Evolutionary conservation across 129 eudicot genomes (phyloP), one percentile per base, ranked within the genome.

Genomic region (Cynara cardunculus): DNA sequence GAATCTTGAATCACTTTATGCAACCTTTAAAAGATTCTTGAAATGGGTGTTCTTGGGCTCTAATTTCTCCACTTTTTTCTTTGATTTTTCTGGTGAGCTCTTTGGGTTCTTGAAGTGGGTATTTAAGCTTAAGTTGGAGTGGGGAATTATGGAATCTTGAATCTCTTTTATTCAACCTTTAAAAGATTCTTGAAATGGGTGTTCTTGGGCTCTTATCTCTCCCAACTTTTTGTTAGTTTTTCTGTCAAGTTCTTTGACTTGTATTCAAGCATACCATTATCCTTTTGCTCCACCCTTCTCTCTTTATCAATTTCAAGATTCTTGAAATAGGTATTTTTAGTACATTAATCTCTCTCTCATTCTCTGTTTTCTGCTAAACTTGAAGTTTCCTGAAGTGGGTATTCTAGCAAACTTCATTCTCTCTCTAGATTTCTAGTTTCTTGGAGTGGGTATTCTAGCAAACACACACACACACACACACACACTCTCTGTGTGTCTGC

Each of bases 111-210:
- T 31, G 71, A 37, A 79, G 19, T 56, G 39, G 79, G 84, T 64
- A 64, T 39, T 65, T 59, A 13, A 41, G 69, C 69, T 65, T 39
- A 22, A 62, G n/a, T n/a, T n/a, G n/a, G n/a, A n/a, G n/a, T n/a
- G n/a, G n/a, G 31, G 31, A 1, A 28, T 28, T 28, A 2, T 28
- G 3, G 31, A 2, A 72, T 35, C 37, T 61, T 44, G n/a, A 28
- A 28, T 4, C 35, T 31, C 35, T 4, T 0, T 31, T 6, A 2
- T 6, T 31, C 35, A 28, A 28, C n/a, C n/a, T n/a, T n/a, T n/a
- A n/a, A n/a, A n/a, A n/a, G 31, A 28, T 28, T 80, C 78, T 80
- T 80, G 72, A 80, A 71, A 4, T 79, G 71, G 31, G 83, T 30
- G 19, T 62, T 62, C 12, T 25, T 26, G 66, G 53, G 28, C 28